A percentile compares a stretch with the other conserved stretches of the same genome.
phyloP scores from a whole-genome alignment of 2,329 filamentous ascomycete species.

The Alternaria angustiovoidea region DNA sequence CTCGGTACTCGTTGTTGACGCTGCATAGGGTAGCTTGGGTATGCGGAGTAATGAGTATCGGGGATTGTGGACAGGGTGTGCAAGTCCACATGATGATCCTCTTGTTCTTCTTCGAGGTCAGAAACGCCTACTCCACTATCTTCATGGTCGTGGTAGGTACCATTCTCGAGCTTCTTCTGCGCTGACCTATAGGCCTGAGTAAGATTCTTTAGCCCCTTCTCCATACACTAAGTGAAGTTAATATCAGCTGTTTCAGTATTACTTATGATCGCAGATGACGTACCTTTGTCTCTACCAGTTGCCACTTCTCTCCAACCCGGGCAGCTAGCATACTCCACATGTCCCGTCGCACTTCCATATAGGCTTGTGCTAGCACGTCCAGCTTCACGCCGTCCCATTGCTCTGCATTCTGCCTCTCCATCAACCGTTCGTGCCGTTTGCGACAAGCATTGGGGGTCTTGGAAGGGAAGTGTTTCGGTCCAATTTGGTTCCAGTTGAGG shows the following conservation, averaged over 20 bases:
- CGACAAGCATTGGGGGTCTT: constrained; percentile 86
- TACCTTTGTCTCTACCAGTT: constrained; percentile 83
- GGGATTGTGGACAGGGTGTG: constrained; percentile 33
- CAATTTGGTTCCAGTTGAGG: constrained; percentile 85
- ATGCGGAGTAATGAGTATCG: constrained; percentile 29
- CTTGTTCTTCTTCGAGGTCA: constrained; percentile 57
- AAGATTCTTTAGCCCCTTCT: constrained; percentile 82
- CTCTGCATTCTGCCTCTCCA: constrained; percentile 75
- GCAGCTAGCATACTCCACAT: constrained; percentile 81
- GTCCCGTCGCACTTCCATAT: constrained; percentile 79
- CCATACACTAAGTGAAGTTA: constrained; percentile 71
- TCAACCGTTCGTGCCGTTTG: constrained; percentile 84
- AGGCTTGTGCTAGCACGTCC: constrained; percentile 77
- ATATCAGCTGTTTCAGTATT: constrained; percentile 5
- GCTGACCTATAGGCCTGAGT: constrained; percentile 73
- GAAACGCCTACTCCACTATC: constrained; percentile 73
- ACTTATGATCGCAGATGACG: background rate
- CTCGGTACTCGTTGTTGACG: constrained; percentile 47
- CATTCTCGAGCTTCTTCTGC: constrained; percentile 66
- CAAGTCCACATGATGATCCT: constrained; percentile 43
- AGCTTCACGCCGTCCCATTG: constrained; percentile 82
- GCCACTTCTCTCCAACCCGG: constrained; percentile 64
- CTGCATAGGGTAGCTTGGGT: constrained; percentile 31
- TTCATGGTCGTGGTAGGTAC: constrained; percentile 62
- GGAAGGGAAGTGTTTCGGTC: constrained; percentile 75